Evolutionary conservation across 1,284 basidiomycete genomes (phyloP).

Genomic region (Flammula alnicola): DNA sequence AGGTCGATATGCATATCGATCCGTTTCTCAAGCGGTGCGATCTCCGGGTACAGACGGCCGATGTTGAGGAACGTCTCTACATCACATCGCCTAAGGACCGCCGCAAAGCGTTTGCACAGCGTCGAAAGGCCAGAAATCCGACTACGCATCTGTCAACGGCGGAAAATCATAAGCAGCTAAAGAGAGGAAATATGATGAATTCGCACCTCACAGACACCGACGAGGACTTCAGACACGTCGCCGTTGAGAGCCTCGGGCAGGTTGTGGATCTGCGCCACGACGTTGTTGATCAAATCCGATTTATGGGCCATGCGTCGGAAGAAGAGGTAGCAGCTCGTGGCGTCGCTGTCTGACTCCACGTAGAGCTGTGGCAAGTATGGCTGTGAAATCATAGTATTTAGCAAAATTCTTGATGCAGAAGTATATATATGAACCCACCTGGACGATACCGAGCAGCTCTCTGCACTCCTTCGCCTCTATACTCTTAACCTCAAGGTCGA

Average conservation of each 20-base stretch:
- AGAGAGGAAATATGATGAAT: neutral
- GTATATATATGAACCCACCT: constrained; percentile 42
- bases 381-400: constrained; percentile 40
- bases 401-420: neutral
- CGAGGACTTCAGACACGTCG: constrained; percentile 78
- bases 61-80: constrained; percentile 84
- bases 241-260: constrained; percentile 84
- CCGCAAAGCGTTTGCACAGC: constrained; percentile 86
- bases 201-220: constrained; percentile 88
- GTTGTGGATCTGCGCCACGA: constrained; percentile 81
- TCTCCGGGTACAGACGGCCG: constrained; percentile 84
- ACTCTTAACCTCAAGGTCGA: constrained; percentile 86
- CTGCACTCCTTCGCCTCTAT: constrained; percentile 83
- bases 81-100: constrained; percentile 78
- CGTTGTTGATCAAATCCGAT: constrained; percentile 80
- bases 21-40: constrained; percentile 87
- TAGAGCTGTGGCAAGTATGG: constrained; percentile 87
- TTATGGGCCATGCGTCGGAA: constrained; percentile 88
- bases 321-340: constrained; percentile 87
- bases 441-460: constrained; percentile 75
- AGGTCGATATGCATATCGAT: constrained; percentile 91
- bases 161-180: neutral
- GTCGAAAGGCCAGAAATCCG: constrained; percentile 80
- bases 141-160: constrained; percentile 67
- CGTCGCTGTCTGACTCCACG: constrained; percentile 84